Base-by-base conservation (phyloP, 2,329 filamentous ascomycete genomes). In the Phaeophleospora eucalypticola region DNA sequence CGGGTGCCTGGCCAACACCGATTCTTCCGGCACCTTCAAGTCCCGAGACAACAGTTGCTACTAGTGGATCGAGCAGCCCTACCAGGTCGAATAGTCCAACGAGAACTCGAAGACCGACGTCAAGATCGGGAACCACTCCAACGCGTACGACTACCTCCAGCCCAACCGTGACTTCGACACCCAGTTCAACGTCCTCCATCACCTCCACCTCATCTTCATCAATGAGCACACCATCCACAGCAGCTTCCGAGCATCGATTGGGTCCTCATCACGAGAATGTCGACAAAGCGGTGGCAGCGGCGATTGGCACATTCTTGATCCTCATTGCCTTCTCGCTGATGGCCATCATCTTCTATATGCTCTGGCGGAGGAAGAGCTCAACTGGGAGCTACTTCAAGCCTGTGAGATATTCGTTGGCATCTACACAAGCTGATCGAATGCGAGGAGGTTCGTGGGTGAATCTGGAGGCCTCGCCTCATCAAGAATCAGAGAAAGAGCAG, bases 371-470 rank as follows among this genome's bases (percentile, higher is more conserved):
- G 27, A 51, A 51, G 40, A 43, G 37, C n/a, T 29, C 20, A 4
- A 46, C 48, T 8, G 48, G 48, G 4, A 46, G 38, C n/a, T 51
- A 39, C 20, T 51, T 43, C 36, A 51, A 46, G 18, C 27, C 48
- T 12, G 36, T 39, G 17, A 14, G 43, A 4, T 40, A 24, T 14
- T 46, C 43, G 14, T 21, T 46, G 14, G 16, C 39, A 3, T 42
- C 45, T 7, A 29, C 29, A 3, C 32, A 14, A 7, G 9, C 16
- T 19, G 41, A 19, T 15, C 27, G 32, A 12, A 29, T 29, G 12
- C 29, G 21, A 15, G 18, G 17, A 36, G 10, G 32, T 20, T 7
- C 16, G 41, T 10, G 27, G n/a, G 18, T 24, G 16, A 24, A 24
- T 18, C 20, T 12, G 20, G 32, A 43, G 17, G 18, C 2, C 15